Base-by-base conservation (phyloP, 768 basidiomycete species). In the Gloeostereum incarnatum region DNA sequence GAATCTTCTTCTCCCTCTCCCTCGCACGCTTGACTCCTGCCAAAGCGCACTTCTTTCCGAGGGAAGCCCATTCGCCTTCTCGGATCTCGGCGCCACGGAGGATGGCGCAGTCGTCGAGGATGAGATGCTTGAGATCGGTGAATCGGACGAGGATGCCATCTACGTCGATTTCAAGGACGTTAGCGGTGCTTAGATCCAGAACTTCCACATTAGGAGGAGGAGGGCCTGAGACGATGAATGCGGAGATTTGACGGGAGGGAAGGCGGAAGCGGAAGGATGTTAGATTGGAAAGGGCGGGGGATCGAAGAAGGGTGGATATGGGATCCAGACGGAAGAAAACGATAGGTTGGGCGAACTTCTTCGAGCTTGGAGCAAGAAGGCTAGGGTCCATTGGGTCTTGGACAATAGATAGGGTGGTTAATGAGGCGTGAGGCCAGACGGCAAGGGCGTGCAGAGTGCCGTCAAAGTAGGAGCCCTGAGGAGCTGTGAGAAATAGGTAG, bases 401-500 rank as follows among this genome's bases (percentile, higher is more conserved):
- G 8, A 82, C 62, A 33, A 86, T 70, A 3, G 81, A 84, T 2
- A 84, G 49, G 0, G 58, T 56, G 1, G 63, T 58, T 2, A 81
- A 54, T 11, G 43, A 27, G 3, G 52, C 49, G 11, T 56, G 45
- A 3, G 79, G 76, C 83, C 88, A 89, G 20, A 58, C 60, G 3
- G 81, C 68, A 35, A 94, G 60, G 4, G 71, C 69, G 14, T 63
- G 53, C 3, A 92, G 62, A 0, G 74, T 66, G 2, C 75, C 78
- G 53, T 94, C 89, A 47, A 89, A 93, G 56, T 92, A 93, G 27
- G 78, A 73, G 17, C 90, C 90, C 78, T 79, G 35, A 20, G 30
- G 25, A 20, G n/a, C 35, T 24, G 19, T 31, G 34, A 40, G 21
- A 38, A 43, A 13, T 38, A 21, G 9, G n/a, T 6, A 31, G 27